Evolutionary conservation across 208 protist species (phyloP), one percentile per base, ranked within the genome.

Genomic region (Leptomonas pyrrhocoris): DNA sequence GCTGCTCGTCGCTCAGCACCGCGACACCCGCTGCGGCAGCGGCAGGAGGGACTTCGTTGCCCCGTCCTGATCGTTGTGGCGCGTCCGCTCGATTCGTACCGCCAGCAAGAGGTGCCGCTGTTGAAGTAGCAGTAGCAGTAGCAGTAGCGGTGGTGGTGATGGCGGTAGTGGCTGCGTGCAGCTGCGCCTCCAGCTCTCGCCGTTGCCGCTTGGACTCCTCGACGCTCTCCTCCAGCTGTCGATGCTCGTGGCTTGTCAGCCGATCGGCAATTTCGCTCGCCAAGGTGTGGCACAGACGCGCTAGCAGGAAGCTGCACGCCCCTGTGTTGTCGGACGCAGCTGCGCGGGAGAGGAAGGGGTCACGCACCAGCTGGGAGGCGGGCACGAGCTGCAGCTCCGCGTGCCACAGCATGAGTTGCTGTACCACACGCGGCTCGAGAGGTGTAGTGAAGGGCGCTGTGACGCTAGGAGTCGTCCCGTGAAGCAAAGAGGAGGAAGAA

Each of bases 321-420:
- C 90, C 90, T 21, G 50, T 92, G 3, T 36, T 36, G 60, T 95
- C 90, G 28, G 71, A 56, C 27, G 75, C 83, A 21, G 74, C 48
- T 8, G 73, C 73, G 23, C 73, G 61, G 7, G 84, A 74, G 13
- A 95, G 74, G 51, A 86, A 83, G 2, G 73, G 74, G 70, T 95
- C 90, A 36, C 87, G 87, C 46, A 95, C 86, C 28, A 93, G 61
- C 30, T 85, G 81, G n/a, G 90, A 89, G 19, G 86, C 60, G 27
- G 90, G 85, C 55, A 82, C 72, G 2, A 86, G 62, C 36, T 76
- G 80, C 2, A 81, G 71, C 40, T 86, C 81, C 6, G 42, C 56
- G 38, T 75, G 71, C 89, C 89, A 94, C 54, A 55, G 19, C 70
- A 92, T 76, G 23, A 92, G 75, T 51, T 84, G 84, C 36, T 85